These are phyloP conservation scores for Coelastrella sp. DNA, from an alignment of 139 green algal species.

Conservation along the genomic window DNA sequence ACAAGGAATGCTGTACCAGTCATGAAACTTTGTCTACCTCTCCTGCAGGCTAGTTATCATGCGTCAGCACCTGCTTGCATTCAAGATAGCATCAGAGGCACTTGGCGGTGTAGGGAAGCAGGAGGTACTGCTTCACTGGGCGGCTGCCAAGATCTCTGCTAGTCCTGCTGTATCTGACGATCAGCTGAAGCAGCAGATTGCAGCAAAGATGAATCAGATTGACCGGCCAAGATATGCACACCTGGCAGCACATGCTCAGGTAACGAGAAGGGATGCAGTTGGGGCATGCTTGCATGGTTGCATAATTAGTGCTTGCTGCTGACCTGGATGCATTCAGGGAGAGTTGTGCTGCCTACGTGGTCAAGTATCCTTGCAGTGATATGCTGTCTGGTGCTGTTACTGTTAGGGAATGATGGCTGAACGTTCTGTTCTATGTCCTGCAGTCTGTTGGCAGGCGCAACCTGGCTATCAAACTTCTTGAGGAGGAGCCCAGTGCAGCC, in stretches of 20 bases:
- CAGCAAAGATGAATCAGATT: constrained; percentile 73
- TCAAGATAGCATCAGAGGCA: constrained; percentile 54
- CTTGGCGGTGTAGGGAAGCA: not conserved
- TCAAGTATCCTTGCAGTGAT: no score
- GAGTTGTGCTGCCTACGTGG: no score
- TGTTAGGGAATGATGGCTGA: no score
- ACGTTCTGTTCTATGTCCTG: not conserved
- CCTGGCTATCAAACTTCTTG: constrained; percentile 76
- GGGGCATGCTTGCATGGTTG: no score
- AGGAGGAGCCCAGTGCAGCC: constrained; percentile 70
- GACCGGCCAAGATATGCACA: constrained; percentile 65
- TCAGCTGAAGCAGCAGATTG: constrained; percentile 70
- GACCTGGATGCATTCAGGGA: no score
- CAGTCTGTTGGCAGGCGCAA: constrained; percentile 56
- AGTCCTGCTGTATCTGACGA: constrained; percentile 62
- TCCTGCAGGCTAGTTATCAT: constrained; percentile 56
- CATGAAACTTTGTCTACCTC: no score
- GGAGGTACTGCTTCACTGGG: constrained; percentile 75
- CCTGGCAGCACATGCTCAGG: constrained; percentile 63
- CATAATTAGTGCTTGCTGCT: no score
- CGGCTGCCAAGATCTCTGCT: constrained; percentile 81
- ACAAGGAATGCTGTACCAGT: no score
- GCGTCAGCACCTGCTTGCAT: constrained; percentile 63
- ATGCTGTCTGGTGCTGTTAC: no score
- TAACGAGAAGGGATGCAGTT: no score